Conservation (phyloP, 2,329 filamentous ascomycete genomes). For the Lachnellula cervina region DNA sequence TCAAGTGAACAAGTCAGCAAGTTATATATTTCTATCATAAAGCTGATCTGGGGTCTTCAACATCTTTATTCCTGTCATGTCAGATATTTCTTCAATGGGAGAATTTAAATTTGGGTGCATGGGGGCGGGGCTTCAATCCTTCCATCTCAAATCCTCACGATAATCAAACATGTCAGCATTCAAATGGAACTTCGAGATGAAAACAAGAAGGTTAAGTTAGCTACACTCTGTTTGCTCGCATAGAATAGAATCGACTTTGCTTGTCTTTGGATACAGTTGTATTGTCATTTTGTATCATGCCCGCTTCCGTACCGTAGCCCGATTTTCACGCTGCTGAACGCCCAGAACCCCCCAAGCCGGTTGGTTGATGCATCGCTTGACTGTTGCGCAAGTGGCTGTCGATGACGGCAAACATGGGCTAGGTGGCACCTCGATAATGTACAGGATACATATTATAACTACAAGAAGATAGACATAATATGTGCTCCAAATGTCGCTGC, state of each 20-base stretch:
- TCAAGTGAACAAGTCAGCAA: not conserved
- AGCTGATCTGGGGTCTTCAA: too few relatives aligned
- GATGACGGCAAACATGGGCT: not conserved
- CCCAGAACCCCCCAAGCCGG: slow-evolving; percentile 1
- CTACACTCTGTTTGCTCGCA: not conserved
- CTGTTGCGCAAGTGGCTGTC: not conserved
- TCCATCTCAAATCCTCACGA: not conserved
- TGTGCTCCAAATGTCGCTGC: not conserved
- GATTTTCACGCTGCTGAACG: not conserved
- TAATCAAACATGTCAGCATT: not conserved
- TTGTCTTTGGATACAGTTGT: not conserved
- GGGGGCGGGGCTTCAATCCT: too few relatives aligned
- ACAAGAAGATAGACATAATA: not conserved
- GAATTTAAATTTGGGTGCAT: not conserved
- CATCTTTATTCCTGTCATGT: too few relatives aligned
- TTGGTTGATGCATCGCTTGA: slow-evolving; percentile 3
- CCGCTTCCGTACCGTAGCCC: not conserved
- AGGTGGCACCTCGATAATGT: not conserved
- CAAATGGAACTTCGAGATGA: not conserved
- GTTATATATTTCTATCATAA: too few relatives aligned
- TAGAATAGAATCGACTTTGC: not conserved
- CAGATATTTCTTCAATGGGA: not conserved
- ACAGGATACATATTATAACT: not conserved
- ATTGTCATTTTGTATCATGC: not conserved
- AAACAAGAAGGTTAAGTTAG: not conserved